Base-by-base conservation (phyloP, 176 grass and related monocot genomes). In the Areca catechu region DNA sequence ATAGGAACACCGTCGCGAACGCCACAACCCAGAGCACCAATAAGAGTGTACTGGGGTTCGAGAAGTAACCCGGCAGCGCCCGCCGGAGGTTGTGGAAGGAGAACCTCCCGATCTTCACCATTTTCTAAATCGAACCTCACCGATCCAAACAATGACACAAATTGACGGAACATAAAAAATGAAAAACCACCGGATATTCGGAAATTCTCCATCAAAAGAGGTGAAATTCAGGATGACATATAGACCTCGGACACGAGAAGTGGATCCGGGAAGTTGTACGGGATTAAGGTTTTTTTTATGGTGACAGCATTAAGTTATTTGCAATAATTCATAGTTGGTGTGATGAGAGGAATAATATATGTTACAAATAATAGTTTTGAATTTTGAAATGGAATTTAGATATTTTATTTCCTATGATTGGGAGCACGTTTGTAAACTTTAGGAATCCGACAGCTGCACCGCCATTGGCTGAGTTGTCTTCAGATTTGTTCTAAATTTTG, bases 1-100 rank as follows among this genome's bases (percentile, higher is more conserved):
- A 97, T 15, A 84, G 50, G 57, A 97, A 85, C 12, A 91, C 74
- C 4, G 82, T 82, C 28, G 75, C 47, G 71, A 97, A 91, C 17
- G 67, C 77, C 47, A 82, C 59, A 49, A 76, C 78, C 92, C 92
- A 91, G 52, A 79, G 51, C 57, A 63, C 70, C 20, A 76, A 72
- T 56, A 91, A 68, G 50, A 83, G 51, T 57, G 78, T 85, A 57
- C 72, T 76, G 74, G 72, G 71, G 22, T 78, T 72, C 20, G 75
- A 76, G 22, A 79, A 66, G 66, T 69, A 88, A 19, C 71, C 80
- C 22, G 53, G 58, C 56, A 62, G 20, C 67, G 68, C 63, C 57
- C 79, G 80, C 10, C 69, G 72, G 25, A 67, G 75, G 58, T 69
- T 73, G 28, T 63, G 53, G 50, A 68, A 71, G 53, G 74, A 68